Evolutionary conservation across 192 early-diverging fungal genomes (phyloP).

Genomic region (Helicostylum pulchrum): DNA sequence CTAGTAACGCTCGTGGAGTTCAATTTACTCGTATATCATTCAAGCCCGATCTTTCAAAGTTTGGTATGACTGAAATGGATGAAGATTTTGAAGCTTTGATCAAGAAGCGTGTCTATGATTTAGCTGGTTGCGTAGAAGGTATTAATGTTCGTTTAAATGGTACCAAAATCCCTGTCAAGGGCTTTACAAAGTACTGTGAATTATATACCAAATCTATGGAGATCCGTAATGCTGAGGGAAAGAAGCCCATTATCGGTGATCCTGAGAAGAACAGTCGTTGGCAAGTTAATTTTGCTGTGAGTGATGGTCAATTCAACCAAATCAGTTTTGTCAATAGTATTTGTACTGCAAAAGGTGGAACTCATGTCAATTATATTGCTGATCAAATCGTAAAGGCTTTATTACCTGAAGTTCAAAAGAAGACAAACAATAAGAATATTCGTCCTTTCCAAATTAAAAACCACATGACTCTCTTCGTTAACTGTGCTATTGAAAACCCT

Average conservation of each 20-base stretch:
- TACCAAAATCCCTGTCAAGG: slow-evolving; percentile 74
- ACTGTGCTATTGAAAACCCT: slow-evolving; percentile 90
- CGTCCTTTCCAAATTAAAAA: slow-evolving; percentile 84
- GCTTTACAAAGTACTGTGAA: slow-evolving; percentile 88
- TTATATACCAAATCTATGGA: slow-evolving; percentile 56
- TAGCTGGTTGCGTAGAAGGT: slow-evolving; percentile 82
- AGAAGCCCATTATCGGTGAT: slow-evolving; percentile 70
- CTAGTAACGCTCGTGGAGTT: slow-evolving; percentile 56
- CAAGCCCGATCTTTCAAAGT: slow-evolving; percentile 88
- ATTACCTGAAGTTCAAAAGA: slow-evolving; percentile 67
- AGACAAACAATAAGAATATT: slow-evolving; percentile 64
- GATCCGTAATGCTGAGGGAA: slow-evolving; percentile 24
- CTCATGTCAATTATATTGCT: slow-evolving; percentile 79
- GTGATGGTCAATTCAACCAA: slow-evolving; percentile 95
- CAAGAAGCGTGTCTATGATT: slow-evolving; percentile 90
- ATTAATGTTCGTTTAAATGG: slow-evolving; percentile 89
- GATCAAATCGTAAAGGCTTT: slow-evolving; percentile 78
- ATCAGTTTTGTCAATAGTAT: slow-evolving; percentile 97
- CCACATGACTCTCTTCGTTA: slow-evolving; percentile 93
- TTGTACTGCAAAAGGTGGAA: slow-evolving; percentile 91
- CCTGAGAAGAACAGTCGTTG: slow-evolving; percentile 70
- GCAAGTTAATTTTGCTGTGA: slow-evolving; percentile 91
- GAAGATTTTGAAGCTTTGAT: slow-evolving; percentile 83
- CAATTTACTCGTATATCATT: slow-evolving; percentile 94
- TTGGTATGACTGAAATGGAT: slow-evolving; percentile 84